A percentile compares a stretch with the other conserved stretches of the same genome.
Conservation (phyloP, 805 yeast genomes). For the Starmerella bombicola region DNA sequence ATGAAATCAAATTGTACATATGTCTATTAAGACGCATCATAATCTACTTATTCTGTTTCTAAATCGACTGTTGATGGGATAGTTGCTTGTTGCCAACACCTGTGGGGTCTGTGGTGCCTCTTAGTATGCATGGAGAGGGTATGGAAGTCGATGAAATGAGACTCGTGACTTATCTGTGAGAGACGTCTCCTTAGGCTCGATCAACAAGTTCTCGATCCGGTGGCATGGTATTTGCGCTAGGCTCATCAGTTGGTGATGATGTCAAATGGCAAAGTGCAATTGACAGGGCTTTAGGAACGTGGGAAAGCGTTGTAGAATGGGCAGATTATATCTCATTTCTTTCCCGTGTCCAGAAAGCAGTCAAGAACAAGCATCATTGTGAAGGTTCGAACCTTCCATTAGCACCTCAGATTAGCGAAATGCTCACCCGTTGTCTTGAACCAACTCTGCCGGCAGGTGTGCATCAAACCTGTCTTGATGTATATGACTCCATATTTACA, state of each 20-base stretch:
- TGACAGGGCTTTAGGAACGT: constrained; percentile 58
- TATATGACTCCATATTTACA: constrained; percentile 59
- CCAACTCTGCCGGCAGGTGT: constrained; percentile 88
- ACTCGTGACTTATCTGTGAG: no score
- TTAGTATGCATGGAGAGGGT: no score
- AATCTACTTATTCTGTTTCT: no score
- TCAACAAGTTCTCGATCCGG: no score
- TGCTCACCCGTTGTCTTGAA: constrained; percentile 66
- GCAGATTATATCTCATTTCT: constrained; percentile 92
- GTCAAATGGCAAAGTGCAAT: constrained; percentile 34
- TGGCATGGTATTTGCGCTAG: constrained; percentile 17
- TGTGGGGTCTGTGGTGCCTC: no score
- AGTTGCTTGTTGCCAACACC: no score
- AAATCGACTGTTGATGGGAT: no score
- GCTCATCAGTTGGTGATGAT: constrained; percentile 19
- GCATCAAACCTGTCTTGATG: constrained; percentile 72
- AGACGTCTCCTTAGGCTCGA: no score
- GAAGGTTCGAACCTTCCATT: constrained; percentile 42
- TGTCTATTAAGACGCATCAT: neutral
- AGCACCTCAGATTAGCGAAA: constrained; percentile 51
- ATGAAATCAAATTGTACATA: neutral
- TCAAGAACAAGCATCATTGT: constrained; percentile 32
- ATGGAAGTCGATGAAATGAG: no score
- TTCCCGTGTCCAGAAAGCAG: constrained; percentile 61
- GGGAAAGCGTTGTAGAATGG: constrained; percentile 88